These are phyloP conservation scores for Delphinella strobiligena DNA, from an alignment of 2,329 filamentous ascomycete genomes.

Conservation along the genomic window DNA sequence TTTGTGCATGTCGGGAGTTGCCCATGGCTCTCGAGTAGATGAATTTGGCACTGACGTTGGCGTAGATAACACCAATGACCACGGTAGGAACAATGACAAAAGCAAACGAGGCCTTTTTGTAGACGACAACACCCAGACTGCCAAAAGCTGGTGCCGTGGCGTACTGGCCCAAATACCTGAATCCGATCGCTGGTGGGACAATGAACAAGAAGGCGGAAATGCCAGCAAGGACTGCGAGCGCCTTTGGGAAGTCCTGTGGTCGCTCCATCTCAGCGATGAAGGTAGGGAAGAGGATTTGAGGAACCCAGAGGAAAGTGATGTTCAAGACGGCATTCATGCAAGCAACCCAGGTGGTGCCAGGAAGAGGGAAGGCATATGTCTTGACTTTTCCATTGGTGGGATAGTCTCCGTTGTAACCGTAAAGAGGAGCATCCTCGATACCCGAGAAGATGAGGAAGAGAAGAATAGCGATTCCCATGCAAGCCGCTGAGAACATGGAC, in stretches of 20 bases:
- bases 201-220: conserved; percentile 38
- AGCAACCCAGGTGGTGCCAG: conserved; percentile 34
- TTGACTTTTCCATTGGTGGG: conserved; percentile 31
- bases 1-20: conserved; percentile 32
- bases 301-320: conserved; percentile 39
- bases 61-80: conserved; percentile 38
- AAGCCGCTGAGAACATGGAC: conserved; percentile 38
- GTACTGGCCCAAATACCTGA: conserved; percentile 38
- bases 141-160: conserved; percentile 39
- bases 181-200: conserved; percentile 37
- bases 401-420: conserved; percentile 35
- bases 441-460: conserved; percentile 39
- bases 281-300: conserved; percentile 40
- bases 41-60: conserved; percentile 38
- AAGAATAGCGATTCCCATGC: conserved; percentile 37
- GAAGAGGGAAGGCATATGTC: conserved; percentile 36
- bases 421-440: conserved; percentile 31
- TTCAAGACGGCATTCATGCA: conserved; percentile 40
- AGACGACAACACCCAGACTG: conserved; percentile 29
- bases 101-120: conserved; percentile 38
- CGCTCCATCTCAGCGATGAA: conserved; percentile 41
- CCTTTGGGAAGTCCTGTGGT: conserved; percentile 40
- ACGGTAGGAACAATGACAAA: conserved; percentile 40
- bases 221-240: conserved; percentile 32
- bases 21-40: conserved; percentile 34